Base-by-base conservation (phyloP, 768 basidiomycete genomes). In the Gymnopilus dilepis region DNA sequence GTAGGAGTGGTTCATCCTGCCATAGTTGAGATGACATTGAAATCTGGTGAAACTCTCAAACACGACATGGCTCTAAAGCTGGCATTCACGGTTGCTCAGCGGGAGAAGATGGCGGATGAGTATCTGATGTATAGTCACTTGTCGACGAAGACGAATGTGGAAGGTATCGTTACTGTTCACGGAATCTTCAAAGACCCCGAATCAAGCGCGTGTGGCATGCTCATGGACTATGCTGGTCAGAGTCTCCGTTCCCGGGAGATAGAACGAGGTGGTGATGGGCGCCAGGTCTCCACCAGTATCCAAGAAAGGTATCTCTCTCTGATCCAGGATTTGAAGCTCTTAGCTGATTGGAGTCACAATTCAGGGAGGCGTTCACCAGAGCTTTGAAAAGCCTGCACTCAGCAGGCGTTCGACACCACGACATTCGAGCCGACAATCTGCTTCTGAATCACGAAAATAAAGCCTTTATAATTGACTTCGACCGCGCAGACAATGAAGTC, bases 381-480 rank as follows among this genome's bases (percentile, higher is more conserved):
- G 62, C 62, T 15, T 53, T 73, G 22, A 42, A 60, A 28, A 61
- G 64, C 4, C 71, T 72, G 19, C 72, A 74, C 28, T 40, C 54
- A 8, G 70, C 67, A 6, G 69, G 69, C 31, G 64, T 73, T 9
- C 60, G 63, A 13, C 69, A 74, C 42, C 55, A 67, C 24, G 73
- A 74, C 48, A 48, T 74, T 15, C 67, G 70, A 11, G 48, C 62
- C 1, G 28, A 61, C 12, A 74, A 74, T 30, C 52, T 74, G 43
- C 56, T 66, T n/a, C 51, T 70, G 26, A 55, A 69, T 28, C 53
- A 65, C 28, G 52, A 60, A 1, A 66, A 65, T 7, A 42, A 40
- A 7, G 65, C 66, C 37, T 61, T 42, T 24, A 65, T 31, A 70
- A 69, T 34, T 72, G 73, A 53, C 73, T 74, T 58, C 69, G 72